Conservation (phyloP, 495 filamentous ascomycete genomes). For the Penicillium argentinense region DNA sequence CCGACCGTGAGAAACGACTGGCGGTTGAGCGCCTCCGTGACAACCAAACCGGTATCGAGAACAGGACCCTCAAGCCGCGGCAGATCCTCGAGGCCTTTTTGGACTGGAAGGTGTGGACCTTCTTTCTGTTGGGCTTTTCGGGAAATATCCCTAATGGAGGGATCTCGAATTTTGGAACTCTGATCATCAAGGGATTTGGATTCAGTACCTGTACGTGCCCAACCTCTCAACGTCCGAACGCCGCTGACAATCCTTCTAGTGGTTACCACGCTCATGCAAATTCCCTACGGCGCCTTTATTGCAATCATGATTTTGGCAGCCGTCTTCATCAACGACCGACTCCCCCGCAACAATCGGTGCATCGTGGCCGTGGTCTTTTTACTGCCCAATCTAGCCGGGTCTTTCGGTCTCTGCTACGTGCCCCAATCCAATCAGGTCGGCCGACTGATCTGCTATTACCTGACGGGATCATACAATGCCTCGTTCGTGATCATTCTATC, state of each 20-base stretch:
- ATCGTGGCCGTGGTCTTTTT: constrained; percentile 47
- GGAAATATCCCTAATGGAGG: constrained; percentile 43
- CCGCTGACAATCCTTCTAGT: constrained; percentile 14
- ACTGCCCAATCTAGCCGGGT: constrained; percentile 49
- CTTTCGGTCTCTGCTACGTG: constrained; percentile 50
- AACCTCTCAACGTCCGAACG: constrained; percentile 5
- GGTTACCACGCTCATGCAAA: constrained; percentile 43
- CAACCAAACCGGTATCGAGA: constrained; percentile 57
- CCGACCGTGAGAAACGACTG: constrained; percentile 45
- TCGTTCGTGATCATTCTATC: constrained; percentile 57
- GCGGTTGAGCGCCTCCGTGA: constrained; percentile 50
- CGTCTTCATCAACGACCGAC: constrained; percentile 50
- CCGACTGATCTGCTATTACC: constrained; percentile 50
- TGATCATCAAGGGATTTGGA: constrained; percentile 59
- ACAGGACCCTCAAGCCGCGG: constrained; percentile 49
- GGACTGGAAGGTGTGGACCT: constrained; percentile 51
- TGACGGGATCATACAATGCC: constrained; percentile 57
- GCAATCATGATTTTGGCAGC: constrained; percentile 50
- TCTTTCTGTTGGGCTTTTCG: constrained; percentile 31
- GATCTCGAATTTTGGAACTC: constrained; percentile 57
- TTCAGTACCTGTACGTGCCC: constrained; percentile 41
- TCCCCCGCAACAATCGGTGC: constrained; percentile 48
- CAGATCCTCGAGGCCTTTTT: constrained; percentile 50
- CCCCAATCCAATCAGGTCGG: constrained; percentile 36
- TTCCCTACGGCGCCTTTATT: constrained; percentile 56